Evolutionary conservation across 2,329 filamentous ascomycete genomes (phyloP), one percentile per base, ranked within the genome.

Genomic region (Talaromyces sp.): DNA sequence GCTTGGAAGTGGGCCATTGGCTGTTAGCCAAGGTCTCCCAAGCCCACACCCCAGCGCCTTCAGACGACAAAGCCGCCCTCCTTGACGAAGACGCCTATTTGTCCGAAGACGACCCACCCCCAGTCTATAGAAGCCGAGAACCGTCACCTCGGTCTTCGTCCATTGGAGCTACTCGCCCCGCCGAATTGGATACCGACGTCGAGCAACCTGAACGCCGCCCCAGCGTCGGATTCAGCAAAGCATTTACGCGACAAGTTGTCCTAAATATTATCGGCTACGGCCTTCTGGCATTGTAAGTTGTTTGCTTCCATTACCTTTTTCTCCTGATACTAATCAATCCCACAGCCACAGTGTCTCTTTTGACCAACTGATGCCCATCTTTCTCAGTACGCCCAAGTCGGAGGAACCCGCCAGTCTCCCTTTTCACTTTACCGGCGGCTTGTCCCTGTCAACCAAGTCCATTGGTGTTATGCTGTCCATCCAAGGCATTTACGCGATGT

Each of bases 301-400:
- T 28, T 10, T 18, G n/a, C 42, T 34, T 34, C 42, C 63, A 59
- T n/a, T 54, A 89, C 93, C 68, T 81, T 63, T 10, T 36, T 6
- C 30, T 36, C 12, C 18, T 67, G 67, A 57, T 69, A 50, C 70
- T 76, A 65, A 72, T 70, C 55, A 52, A 12, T 34, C 31, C 34
- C 64, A 47, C 70, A 96, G 93, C 79, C 94, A 98, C 78, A 97
- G 94, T 12, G 97, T 99, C 77, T 96, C 93, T 0, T 95, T 96
- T 69, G 95, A 99, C 76, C 91, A 96, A 71, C 84, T 98, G 56
- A 88, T 98, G 68, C 94, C 95, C 0, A 90, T 97, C 1, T 92
- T 99, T 68, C 86, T 99, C 71, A 94, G 90, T 75, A 91, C 91
- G 52, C 73, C 83, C 69, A 72, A 83, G 70, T 76, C 85, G 71